These are phyloP conservation scores for Eimeria praecox DNA, from an alignment of 169 alveolate genomes.

Conservation along the genomic window DNA sequence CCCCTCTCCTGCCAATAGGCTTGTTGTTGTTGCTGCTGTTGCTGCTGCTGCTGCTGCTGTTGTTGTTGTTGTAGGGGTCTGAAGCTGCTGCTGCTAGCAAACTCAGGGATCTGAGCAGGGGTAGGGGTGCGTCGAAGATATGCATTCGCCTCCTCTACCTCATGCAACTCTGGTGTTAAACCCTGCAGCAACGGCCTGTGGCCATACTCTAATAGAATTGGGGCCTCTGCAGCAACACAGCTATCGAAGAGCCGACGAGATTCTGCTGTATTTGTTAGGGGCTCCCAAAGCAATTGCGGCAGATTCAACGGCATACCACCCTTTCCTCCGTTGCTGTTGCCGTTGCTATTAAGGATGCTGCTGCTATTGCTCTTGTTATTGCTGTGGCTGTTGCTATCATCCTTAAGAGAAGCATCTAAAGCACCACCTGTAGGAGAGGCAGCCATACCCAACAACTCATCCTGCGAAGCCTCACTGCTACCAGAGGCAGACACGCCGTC, in stretches of 20 bases:
- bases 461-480: not conserved
- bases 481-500: not conserved
- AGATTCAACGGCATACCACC: not conserved
- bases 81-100: not conserved
- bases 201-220: not conserved
- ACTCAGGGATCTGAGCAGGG: slow-evolving; percentile 19
- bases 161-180: not conserved
- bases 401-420: not conserved
- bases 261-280: not conserved
- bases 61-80: not conserved
- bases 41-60: not conserved
- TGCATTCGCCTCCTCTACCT: slow-evolving; percentile 8
- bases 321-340: not conserved
- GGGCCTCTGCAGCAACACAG: slow-evolving; percentile 25
- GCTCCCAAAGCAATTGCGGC: slow-evolving; percentile 38
- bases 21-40: not conserved
- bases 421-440: not conserved
- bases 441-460: not conserved
- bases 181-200: slow-evolving; percentile 28
- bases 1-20: not conserved
- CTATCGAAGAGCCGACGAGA: not conserved
- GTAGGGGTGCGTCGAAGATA: not conserved
- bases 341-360: too few species aligned
- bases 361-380: not conserved
- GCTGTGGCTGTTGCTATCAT: not conserved